Base-by-base conservation (phyloP, 1,284 basidiomycete genomes). In the Mycosarcoma mackinlayi region DNA sequence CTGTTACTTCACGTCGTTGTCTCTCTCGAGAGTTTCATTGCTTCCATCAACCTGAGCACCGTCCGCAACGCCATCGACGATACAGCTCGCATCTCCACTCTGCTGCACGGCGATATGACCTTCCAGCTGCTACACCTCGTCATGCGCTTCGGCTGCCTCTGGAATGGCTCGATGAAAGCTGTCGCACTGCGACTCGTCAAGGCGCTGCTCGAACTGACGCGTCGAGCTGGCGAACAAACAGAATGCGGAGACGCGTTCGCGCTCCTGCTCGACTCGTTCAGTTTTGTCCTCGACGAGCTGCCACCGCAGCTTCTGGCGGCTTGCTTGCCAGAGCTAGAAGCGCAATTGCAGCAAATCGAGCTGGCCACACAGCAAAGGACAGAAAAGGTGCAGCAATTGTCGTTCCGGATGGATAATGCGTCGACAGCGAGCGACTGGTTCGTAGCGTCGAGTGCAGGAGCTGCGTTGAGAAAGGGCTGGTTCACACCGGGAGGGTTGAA, bases 241-340 rank as follows among this genome's bases (percentile, higher is more conserved):
- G 55, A 67, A 6, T 50, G 56, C 21, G 64, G 48, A 0, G 11
- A 10, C 1, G 23, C 25, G 2, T 71, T 74, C 28, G 28, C 39
- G 2, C 40, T 52, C 0, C 33, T 74, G n/a, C 24, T 66, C 25
- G 71, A 74, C 25, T 56, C 60, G 34, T n/a, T 59, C 3, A 50
- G 58, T 19, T 69, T 59, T 25, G 62, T 71, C 27, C 42, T 70
- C n/a, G 71, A 74, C 41, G 71, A 74, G 28, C n/a, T 73, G 23
- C 71, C 71, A 3, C 23, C 57, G 19, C 24, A 21, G 38, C 7
- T 69, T 24, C 41, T 65, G 3, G 27, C 37, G 1, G 37, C 48
- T 8, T 55, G 46, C 19, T 10, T 62, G 30, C 39, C 55, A 1
- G 63, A 66, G 19, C 28, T 66, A 2, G 68, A 71, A n/a, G 27